These are phyloP conservation scores for Juncus effusus DNA, from an alignment of 176 grass and related monocot genomes.

Conservation along the genomic window DNA sequence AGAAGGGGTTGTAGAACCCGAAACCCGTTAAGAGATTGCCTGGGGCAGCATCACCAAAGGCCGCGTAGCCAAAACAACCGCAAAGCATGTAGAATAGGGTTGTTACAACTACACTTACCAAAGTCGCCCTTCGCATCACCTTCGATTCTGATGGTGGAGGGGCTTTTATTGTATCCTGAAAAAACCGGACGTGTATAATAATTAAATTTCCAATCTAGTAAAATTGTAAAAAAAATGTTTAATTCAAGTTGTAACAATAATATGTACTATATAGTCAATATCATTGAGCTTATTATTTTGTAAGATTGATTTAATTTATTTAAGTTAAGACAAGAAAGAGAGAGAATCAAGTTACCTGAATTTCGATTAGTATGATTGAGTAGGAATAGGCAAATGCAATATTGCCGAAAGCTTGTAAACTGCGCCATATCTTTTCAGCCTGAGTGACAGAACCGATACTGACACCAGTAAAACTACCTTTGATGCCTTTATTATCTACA, in stretches of 20 bases:
- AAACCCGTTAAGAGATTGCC: conserved; percentile 87
- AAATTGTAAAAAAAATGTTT: background rate
- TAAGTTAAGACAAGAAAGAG: background rate
- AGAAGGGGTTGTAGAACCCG: conserved; percentile 91
- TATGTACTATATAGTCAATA: background rate
- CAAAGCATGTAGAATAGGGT: conserved; percentile 87
- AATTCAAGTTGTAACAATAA: background rate
- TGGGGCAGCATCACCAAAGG: conserved; percentile 69
- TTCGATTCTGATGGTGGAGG: conserved; percentile 71
- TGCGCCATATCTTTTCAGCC: conserved; percentile 41
- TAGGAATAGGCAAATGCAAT: conserved; percentile 67
- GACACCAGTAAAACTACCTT: conserved; percentile 49
- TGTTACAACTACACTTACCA: conserved; percentile 56
- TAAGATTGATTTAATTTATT: background rate
- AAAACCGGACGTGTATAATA: background rate
- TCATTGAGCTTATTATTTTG: background rate
- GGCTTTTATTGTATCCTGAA: conserved; percentile 66
- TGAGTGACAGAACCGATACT: conserved; percentile 36
- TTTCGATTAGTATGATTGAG: conserved; percentile 62
- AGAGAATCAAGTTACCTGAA: conserved; percentile 36
- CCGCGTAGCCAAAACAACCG: conserved; percentile 84
- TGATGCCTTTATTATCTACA: conserved; percentile 30
- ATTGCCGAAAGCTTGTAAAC: conserved; percentile 55
- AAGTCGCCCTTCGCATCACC: conserved; percentile 77
- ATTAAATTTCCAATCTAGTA: background rate